phyloP scores from a whole-genome alignment of 768 basidiomycete genomes.

The Amanita molliuscula region DNA sequence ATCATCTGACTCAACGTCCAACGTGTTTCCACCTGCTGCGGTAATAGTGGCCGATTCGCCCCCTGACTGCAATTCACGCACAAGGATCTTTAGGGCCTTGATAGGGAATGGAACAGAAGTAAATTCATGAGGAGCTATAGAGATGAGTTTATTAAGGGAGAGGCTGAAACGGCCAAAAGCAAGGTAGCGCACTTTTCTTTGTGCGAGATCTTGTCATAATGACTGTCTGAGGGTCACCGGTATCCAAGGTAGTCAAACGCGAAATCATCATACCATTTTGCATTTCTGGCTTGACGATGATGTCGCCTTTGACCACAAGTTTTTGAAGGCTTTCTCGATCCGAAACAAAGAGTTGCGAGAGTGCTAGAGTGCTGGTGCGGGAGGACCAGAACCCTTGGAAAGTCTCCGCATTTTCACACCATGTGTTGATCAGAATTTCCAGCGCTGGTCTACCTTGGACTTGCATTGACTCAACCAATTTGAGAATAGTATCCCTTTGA shows the following conservation, averaged over 20 bases:
- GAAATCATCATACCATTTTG: conserved; percentile 53
- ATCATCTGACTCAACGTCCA: conserved; percentile 67
- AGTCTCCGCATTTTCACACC: conserved; percentile 92
- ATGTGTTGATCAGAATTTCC: conserved; percentile 83
- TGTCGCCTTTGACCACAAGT: conserved; percentile 82
- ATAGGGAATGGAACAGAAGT: conserved; percentile 80
- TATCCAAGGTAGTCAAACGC: conserved; percentile 10
- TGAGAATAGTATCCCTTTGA: conserved; percentile 71
- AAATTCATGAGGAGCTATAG: conserved; percentile 76
- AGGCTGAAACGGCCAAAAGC: conserved; percentile 7
- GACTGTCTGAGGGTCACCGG: conserved; percentile 33
- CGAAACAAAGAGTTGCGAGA: conserved; percentile 63
- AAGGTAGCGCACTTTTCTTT: conserved; percentile 55
- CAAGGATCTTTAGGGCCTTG: conserved; percentile 83
- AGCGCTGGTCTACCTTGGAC: conserved; percentile 56
- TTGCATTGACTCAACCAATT: conserved; percentile 60
- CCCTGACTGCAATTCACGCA: conserved; percentile 74
- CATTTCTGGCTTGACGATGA: conserved; percentile 75
- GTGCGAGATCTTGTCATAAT: conserved; percentile 96
- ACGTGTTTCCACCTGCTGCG: conserved; percentile 31
- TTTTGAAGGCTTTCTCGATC: conserved; percentile 56
- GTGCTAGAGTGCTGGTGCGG: conserved; percentile 74
- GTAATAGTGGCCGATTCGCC: conserved; percentile 64
- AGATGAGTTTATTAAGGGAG: conserved; percentile 13
- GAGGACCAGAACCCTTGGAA: conserved; percentile 95